phyloP scores from a whole-genome alignment of 2,329 filamentous ascomycete genomes.

The Pseudogymnoascus sp. region DNA sequence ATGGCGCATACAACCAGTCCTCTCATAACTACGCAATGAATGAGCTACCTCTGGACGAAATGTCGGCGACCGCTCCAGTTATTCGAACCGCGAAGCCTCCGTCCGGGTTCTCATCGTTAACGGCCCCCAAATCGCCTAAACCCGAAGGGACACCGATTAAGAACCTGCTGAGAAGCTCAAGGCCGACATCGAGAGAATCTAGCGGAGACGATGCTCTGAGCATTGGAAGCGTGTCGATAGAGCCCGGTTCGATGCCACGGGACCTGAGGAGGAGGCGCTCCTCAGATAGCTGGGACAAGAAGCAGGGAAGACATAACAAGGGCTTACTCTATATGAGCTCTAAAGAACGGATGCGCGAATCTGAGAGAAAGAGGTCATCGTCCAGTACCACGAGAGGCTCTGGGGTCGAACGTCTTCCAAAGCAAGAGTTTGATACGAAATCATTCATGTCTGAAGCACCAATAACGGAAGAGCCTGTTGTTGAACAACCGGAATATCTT shows the following conservation, averaged over 20 bases:
- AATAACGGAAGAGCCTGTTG: slow-evolving; percentile 44
- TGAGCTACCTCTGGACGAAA: slow-evolving; percentile 48
- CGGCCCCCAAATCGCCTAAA: slow-evolving; percentile 49
- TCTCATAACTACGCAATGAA: slow-evolving; percentile 43
- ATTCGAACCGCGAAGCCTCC: slow-evolving; percentile 76
- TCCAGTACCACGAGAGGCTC: slow-evolving; percentile 35
- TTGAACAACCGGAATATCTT: slow-evolving; percentile 14
- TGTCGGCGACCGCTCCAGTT: slow-evolving; percentile 60
- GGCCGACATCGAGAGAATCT: slow-evolving; percentile 54
- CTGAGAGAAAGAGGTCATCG: slow-evolving; percentile 51
- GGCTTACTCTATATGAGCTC: slow-evolving; percentile 69
- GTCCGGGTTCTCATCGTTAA: slow-evolving; percentile 65
- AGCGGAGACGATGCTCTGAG: slow-evolving; percentile 49
- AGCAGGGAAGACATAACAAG: slow-evolving; percentile 44
- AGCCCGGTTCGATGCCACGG: slow-evolving; percentile 42
- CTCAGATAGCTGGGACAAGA: slow-evolving; percentile 56
- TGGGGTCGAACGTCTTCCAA: slow-evolving; percentile 19
- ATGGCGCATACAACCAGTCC: slow-evolving; percentile 55
- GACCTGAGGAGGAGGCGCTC: slow-evolving; percentile 48
- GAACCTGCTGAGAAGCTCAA: slow-evolving; percentile 47
- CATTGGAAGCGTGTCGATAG: slow-evolving; percentile 58
- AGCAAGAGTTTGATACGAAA: slow-evolving; percentile 24
- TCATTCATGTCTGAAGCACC: slow-evolving; percentile 29
- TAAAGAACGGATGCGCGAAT: slow-evolving; percentile 57
- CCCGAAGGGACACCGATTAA: slow-evolving; percentile 42